Evolutionary conservation across 1,139 yeast genomes (phyloP).

Genomic region (Eremothecium sinecaudum): DNA sequence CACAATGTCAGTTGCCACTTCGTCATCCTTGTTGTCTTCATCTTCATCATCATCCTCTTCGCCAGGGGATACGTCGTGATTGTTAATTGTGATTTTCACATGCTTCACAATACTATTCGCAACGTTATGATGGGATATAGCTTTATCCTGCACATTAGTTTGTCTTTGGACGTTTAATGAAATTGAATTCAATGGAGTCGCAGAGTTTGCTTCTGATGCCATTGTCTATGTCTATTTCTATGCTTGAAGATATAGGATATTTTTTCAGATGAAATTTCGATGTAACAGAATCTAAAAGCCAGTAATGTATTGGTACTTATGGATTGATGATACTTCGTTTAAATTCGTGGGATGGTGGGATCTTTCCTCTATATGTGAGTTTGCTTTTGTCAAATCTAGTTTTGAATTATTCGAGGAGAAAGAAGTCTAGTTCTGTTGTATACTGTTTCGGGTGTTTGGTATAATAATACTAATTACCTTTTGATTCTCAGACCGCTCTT

Average conservation of each 20-base stretch:
- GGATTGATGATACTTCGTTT: neutral
- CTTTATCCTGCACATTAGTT: constrained; percentile 4
- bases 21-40: constrained; percentile 1
- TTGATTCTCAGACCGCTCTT: constrained; percentile 4
- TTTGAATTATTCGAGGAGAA: constrained; percentile 6
- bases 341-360: neutral
- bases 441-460: constrained; percentile 2
- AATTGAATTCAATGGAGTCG: constrained; percentile 12
- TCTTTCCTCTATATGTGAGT: constrained; percentile 5
- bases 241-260: too few species aligned
- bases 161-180: constrained; percentile 15
- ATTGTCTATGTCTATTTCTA: constrained; percentile 2
- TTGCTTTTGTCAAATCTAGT: constrained; percentile 5
- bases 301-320: neutral
- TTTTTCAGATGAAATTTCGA: too few species aligned
- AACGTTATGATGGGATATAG: constrained; percentile 1
- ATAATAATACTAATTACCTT: constrained; percentile 5
- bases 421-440: constrained; percentile 5
- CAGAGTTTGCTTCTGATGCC: constrained; percentile 7
- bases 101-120: constrained; percentile 2
- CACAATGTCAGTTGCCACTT: constrained; percentile 3
- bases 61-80: constrained; percentile 2
- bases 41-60: constrained; percentile 4
- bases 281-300: constrained; percentile 1
- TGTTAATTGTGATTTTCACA: constrained; percentile 3